phyloP scores from a whole-genome alignment of 129 eudicot genomes.

The Tagetes patula region DNA sequence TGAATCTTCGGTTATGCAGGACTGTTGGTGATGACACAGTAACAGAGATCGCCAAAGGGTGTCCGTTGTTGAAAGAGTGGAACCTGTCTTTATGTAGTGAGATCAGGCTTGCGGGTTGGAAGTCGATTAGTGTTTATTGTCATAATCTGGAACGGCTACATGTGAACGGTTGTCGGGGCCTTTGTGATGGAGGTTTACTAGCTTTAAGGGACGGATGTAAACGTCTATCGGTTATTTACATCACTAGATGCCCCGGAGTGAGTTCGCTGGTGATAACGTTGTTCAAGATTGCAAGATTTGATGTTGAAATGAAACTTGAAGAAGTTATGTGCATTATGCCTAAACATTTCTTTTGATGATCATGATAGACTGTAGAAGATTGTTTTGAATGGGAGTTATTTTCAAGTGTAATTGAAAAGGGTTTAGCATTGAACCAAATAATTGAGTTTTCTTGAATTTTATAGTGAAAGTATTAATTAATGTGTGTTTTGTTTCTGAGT shows the following conservation, averaged over 20 bases:
- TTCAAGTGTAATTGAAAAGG: slow-evolving; percentile 8
- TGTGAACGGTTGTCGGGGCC: slow-evolving; percentile 67
- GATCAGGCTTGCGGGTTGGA: slow-evolving; percentile 59
- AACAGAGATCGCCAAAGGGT: slow-evolving; percentile 56
- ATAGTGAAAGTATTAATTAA: not conserved
- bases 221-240: slow-evolving; percentile 44
- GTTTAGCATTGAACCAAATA: not conserved
- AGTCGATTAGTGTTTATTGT: slow-evolving; percentile 58
- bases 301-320: slow-evolving; percentile 55
- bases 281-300: slow-evolving; percentile 53
- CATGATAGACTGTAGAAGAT: not conserved
- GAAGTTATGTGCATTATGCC: slow-evolving; percentile 70
- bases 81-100: slow-evolving; percentile 76
- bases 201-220: slow-evolving; percentile 64
- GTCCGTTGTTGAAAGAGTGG: slow-evolving; percentile 79
- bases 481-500: not conserved
- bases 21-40: slow-evolving; percentile 49
- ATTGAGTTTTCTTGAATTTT: not conserved
- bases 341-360: slow-evolving; percentile 42
- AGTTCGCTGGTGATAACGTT: slow-evolving; percentile 44
- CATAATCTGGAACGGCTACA: slow-evolving; percentile 64
- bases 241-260: slow-evolving; percentile 48
- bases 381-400: slow-evolving; percentile 1
- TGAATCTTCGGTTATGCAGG: slow-evolving; percentile 62
- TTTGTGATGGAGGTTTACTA: slow-evolving; percentile 60